Base-by-base conservation (phyloP, 2,329 filamentous ascomycete species). In the Helminthosporium solani region DNA sequence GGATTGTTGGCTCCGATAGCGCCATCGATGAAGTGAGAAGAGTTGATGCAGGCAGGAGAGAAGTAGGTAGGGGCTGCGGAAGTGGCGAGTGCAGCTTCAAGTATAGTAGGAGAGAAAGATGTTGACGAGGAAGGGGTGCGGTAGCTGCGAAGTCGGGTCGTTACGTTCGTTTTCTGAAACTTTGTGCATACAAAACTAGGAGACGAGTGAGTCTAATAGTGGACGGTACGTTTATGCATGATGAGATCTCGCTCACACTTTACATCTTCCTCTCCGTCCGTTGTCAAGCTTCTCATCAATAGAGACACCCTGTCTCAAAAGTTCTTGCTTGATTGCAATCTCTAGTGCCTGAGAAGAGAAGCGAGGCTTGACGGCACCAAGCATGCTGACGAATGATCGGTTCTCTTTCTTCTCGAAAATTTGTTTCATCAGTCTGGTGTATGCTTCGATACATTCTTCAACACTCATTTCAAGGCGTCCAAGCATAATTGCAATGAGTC, bases 1-100 rank as follows among this genome's bases (percentile, higher is more conserved):
- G 76, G 77, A 44, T 79, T 79, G 56, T 79, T 79, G 7, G 53
- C 53, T 9, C 56, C 53, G 3, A 54, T 20, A 0, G 49, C 56
- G 3, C 73, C 75, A 52, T 79, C 77, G 11, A 75, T 61, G 46
- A 73, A 78, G 0, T 44, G 41, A 36, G 57, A 42, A 2, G 50
- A 48, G 1, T 66, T 69, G 20, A 79, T 66, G 1, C 50, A 35
- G 27, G 77, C 70, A 0, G 68, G 41, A 3, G 53, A 50, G 42
- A 67, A 67, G 47, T 60, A 66, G n/a, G 57, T 60, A 8, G 64
- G 58, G 1, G 64, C 64, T 14, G 64, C 64, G 4, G 64, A 60
- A 1, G 64, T 68, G 2, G 64, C 64, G 1, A 61, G 53, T 11
- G 56, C 55, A 2, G 61, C 61, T 41, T 66, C 51, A 45, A 60